Conservation (phyloP, 179 eudicot species). For the Drosera spatulata region DNA sequence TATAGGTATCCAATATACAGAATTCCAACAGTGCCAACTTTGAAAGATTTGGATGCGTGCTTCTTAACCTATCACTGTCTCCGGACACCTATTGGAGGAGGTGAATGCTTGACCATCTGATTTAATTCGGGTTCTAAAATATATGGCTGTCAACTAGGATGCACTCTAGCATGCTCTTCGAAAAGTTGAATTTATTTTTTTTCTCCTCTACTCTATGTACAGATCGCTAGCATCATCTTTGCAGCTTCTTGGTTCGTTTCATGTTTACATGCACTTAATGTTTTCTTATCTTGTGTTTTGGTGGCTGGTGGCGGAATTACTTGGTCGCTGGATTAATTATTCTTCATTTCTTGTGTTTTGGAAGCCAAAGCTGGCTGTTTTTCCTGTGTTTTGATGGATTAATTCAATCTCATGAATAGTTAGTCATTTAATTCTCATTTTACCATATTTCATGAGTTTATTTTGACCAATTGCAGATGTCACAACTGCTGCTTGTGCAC, state of each 20-base stretch:
- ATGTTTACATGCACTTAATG: too few species aligned
- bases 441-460: not conserved
- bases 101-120: not conserved
- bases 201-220: too few species aligned
- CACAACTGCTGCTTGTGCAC: constrained; percentile 24
- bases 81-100: constrained; percentile 61
- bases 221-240: too few species aligned
- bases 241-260: too few species aligned
- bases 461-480: constrained; percentile 23
- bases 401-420: not conserved
- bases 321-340: too few species aligned
- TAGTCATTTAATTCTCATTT: not conserved
- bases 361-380: too few species aligned
- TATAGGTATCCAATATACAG: constrained; percentile 93
- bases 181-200: too few species aligned
- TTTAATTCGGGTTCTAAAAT: not conserved
- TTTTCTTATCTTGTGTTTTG: too few species aligned
- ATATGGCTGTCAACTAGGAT: not conserved
- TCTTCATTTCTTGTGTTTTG: too few species aligned
- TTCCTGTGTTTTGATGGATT: not conserved
- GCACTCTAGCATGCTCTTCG: not conserved
- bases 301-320: too few species aligned
- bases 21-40: constrained; percentile 75
- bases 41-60: constrained; percentile 87
- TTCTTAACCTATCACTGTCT: constrained; percentile 80